These are phyloP conservation scores for Didymosphaeria variabile DNA, from an alignment of 2,329 filamentous ascomycete genomes.

Conservation along the genomic window DNA sequence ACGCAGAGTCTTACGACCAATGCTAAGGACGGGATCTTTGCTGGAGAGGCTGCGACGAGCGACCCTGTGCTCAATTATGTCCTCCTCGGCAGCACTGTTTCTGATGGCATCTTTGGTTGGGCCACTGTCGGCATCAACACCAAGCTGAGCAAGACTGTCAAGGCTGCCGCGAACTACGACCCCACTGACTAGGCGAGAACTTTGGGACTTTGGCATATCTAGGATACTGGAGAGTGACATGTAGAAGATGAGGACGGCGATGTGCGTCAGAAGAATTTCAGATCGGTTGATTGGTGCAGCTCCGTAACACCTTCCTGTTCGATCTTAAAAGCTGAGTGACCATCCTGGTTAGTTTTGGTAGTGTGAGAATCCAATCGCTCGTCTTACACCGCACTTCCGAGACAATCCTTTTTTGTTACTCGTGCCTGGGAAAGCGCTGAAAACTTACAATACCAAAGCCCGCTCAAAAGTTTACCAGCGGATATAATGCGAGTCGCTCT, in stretches of 20 bases:
- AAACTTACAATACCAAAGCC: too few relatives aligned
- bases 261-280: background rate
- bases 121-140: constrained; percentile 29
- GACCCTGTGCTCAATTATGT: constrained; percentile 67
- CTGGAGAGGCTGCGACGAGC: constrained; percentile 56
- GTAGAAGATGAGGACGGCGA: background rate
- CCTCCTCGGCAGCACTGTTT: constrained; percentile 58
- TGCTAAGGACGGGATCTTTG: constrained; percentile 58
- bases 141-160: constrained; percentile 21
- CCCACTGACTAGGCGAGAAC: background rate
- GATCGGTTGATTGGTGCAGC: background rate
- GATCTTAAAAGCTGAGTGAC: background rate
- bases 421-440: background rate
- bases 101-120: constrained; percentile 35
- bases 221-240: background rate
- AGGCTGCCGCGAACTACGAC: constrained; percentile 23
- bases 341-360: background rate
- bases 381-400: background rate
- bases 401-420: background rate
- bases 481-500: too few relatives aligned
- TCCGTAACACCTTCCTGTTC: background rate
- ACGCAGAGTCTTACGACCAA: constrained; percentile 57
- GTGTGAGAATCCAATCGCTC: background rate
- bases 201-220: background rate
- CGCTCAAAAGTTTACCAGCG: too few relatives aligned